Evolutionary conservation across 345 rosid species (phyloP), one percentile per base, ranked within the genome.

Genomic region (Physaria fendleri): DNA sequence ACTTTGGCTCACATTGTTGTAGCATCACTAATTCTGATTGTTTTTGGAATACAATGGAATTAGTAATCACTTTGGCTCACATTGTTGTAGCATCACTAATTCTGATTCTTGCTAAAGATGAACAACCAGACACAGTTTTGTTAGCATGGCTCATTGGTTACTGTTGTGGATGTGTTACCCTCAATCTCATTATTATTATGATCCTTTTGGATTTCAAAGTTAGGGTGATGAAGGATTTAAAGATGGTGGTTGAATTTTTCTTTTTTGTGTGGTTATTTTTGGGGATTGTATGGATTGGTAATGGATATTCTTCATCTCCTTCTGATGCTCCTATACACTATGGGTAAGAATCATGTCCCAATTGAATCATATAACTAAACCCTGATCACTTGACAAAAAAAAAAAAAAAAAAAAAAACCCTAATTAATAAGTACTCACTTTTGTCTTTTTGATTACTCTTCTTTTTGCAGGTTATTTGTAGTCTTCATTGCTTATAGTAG

Each of bases 111-210:
- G 29, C 50, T 37, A 29, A 62, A 62, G 41, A 62, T 15, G 59
- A 62, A 39, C 41, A 62, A 13, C 41, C 50, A 62, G 59, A 40
- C 21, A 8, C 12, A 20, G 49, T 20, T 2, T 39, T 62, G 41
- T 50, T 50, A 39, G 15, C 50, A 27, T 40, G 58, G 67, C 50
- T 62, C 30, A 39, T 62, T 1, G 67, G 14, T 39, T 50, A 62
- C 32, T 28, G 40, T 50, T 62, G 41, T 62, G 59, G 49, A 2
- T 50, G 59, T 50, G 20, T 62, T 39, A 25, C 7, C 30, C 8
- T 17, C 14, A 27, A 37, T 2, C 66, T 47, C 9, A 45, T 46
- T 60, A 13, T 13, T 5, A n/a, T n/a, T n/a, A n/a, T n/a, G n/a
- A 16, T 34, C 11, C 28, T 3, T 35, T 34, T 9, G 17, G 8